phyloP scores from a whole-genome alignment of 2,329 filamentous ascomycete species.

The Aspergillus carbonarius region DNA sequence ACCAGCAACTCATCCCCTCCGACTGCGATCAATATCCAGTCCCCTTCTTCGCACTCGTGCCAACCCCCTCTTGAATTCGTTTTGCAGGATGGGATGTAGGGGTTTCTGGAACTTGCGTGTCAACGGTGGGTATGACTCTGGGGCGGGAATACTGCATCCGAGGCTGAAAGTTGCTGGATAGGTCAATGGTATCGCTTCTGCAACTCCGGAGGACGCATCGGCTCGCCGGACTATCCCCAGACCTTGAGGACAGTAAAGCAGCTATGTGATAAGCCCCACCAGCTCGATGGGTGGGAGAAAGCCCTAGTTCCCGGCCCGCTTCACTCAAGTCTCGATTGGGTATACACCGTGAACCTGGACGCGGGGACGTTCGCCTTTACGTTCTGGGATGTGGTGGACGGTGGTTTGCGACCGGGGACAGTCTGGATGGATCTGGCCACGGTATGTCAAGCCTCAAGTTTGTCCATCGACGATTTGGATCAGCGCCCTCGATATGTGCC shows the following conservation, averaged over 20 bases:
- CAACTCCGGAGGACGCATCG: constrained; percentile 1
- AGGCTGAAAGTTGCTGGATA: neutral
- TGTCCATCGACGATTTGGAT: neutral
- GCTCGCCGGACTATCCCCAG: neutral
- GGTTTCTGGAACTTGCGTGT: neutral
- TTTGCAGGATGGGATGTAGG: neutral
- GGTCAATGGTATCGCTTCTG: constrained; percentile 23
- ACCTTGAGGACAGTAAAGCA: constrained; percentile 2
- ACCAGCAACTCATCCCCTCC: too few species aligned
- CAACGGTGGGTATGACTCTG: neutral
- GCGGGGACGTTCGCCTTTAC: constrained; percentile 18
- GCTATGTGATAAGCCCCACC: constrained; percentile 5
- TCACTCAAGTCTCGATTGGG: constrained; percentile 22
- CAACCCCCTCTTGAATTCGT: too few species aligned
- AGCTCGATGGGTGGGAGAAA: constrained; percentile 20
- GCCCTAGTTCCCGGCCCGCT: constrained; percentile 23
- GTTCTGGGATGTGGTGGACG: constrained; percentile 2
- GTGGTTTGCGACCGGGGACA: neutral
- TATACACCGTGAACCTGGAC: constrained; percentile 28
- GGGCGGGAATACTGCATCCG: too few species aligned
- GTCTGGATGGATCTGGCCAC: constrained; percentile 3
- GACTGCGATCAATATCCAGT: too few species aligned
- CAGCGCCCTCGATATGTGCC: neutral
- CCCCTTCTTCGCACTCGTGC: too few species aligned
- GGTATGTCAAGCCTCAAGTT: neutral